Conservation (phyloP, 169 alveolate species). For the Amoebophrya sp. region DNA sequence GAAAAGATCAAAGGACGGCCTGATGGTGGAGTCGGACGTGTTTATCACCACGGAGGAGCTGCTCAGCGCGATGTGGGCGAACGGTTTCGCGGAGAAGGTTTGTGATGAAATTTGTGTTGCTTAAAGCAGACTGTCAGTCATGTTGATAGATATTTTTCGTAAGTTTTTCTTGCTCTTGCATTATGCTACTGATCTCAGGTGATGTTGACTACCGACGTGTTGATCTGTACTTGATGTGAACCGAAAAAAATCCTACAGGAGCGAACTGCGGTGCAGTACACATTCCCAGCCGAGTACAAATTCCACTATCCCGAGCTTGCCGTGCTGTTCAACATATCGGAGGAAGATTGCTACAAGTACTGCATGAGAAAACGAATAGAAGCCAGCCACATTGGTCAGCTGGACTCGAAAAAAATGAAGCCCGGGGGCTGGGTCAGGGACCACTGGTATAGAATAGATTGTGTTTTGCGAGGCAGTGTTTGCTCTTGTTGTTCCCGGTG, state of each 20-base stretch:
- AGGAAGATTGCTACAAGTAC: constrained; percentile 36
- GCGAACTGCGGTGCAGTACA: constrained; percentile 23
- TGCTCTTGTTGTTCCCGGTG: too few relatives aligned
- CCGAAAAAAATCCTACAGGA: too few relatives aligned
- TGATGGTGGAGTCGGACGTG: constrained; percentile 27
- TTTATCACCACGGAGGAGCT: constrained; percentile 33
- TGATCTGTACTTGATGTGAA: too few relatives aligned
- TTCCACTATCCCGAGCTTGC: constrained; percentile 36
- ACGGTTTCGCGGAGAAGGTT: constrained; percentile 33
- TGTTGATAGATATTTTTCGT: too few relatives aligned
- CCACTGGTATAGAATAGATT: constrained; percentile 34
- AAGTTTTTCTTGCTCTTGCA: too few relatives aligned
- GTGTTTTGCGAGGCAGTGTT: too few relatives aligned
- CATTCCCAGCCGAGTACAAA: constrained; percentile 34
- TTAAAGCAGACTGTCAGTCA: too few relatives aligned
- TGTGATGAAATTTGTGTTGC: background rate
- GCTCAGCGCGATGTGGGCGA: constrained; percentile 28
- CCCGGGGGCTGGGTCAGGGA: constrained; percentile 27
- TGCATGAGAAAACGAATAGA: constrained; percentile 26
- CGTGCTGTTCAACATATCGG: constrained; percentile 17
- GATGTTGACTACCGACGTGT: too few relatives aligned
- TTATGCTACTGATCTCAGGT: too few relatives aligned
- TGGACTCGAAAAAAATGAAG: constrained; percentile 18
- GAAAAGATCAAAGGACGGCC: constrained; percentile 30
- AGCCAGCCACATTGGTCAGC: constrained; percentile 29